phyloP scores from a whole-genome alignment of 768 basidiomycete species.

The Boletellus sp. region DNA sequence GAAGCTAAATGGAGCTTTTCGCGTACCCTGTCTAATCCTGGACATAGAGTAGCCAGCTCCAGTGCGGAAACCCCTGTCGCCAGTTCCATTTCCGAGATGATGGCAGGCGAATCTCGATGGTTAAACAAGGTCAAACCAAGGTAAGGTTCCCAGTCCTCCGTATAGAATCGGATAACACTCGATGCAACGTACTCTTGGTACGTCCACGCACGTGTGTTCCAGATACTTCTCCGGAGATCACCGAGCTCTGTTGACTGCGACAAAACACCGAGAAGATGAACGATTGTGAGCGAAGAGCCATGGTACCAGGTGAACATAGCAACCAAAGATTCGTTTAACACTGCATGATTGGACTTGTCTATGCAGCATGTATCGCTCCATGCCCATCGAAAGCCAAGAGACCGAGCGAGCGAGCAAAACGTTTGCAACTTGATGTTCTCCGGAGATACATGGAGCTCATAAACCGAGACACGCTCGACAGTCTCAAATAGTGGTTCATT shows the following conservation, averaged over 20 bases:
- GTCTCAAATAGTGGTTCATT: background rate
- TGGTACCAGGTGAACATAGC: background rate
- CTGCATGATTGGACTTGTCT: background rate
- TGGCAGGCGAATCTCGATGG: background rate
- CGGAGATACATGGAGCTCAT: background rate
- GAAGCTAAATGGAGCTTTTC: background rate
- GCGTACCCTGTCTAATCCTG: background rate
- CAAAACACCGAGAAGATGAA: background rate
- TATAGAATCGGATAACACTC: background rate
- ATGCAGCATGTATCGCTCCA: slow-evolving; percentile 2
- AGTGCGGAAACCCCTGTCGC: background rate
- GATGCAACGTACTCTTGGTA: background rate
- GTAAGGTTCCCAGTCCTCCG: background rate
- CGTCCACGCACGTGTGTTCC: background rate
- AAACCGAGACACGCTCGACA: background rate
- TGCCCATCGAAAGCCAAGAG: background rate
- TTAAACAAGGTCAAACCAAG: background rate
- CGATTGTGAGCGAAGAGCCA: background rate
- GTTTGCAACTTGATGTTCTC: background rate
- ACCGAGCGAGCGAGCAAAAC: background rate
- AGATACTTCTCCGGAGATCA: background rate
- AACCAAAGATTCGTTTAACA: background rate
- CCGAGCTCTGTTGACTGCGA: background rate
- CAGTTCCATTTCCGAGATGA: background rate
- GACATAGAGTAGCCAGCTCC: background rate